A percentile compares a stretch with the other conserved stretches of the same genome.
Conservation (phyloP, 73 alveolate genomes). For the Paramecium primaurelia region DNA sequence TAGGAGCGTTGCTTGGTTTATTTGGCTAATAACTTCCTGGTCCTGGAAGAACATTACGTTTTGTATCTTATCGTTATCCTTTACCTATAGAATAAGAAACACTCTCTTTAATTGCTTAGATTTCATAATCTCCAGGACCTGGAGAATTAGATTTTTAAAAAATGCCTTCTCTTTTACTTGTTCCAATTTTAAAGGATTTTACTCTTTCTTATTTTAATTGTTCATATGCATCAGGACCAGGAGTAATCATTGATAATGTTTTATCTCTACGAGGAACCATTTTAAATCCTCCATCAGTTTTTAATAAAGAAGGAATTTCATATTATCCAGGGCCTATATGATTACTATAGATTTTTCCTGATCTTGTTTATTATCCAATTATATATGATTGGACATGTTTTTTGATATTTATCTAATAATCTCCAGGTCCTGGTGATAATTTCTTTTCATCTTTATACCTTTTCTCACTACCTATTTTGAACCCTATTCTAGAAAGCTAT, state of each 20-base stretch:
- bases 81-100: background rate
- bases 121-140: background rate
- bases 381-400: background rate
- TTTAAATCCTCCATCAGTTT: background rate
- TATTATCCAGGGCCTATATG: constrained; percentile 36
- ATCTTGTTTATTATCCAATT: background rate
- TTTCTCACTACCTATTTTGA: background rate
- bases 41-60: background rate
- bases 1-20: background rate
- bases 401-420: background rate
- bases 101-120: background rate
- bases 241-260: background rate
- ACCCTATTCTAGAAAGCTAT: background rate
- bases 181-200: constrained; percentile 7
- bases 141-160: background rate
- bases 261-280: constrained; percentile 21
- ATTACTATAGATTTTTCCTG: background rate
- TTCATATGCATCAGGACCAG: constrained; percentile 28
- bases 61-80: background rate
- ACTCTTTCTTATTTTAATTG: background rate
- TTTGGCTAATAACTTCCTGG: constrained; percentile 1
- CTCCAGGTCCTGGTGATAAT: background rate
- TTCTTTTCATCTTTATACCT: background rate
- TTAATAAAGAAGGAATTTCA: constrained; percentile 11
- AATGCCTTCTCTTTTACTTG: constrained; percentile 6